Conservation (phyloP, 78 protist genomes). For the Protostelium mycophagum region DNA sequence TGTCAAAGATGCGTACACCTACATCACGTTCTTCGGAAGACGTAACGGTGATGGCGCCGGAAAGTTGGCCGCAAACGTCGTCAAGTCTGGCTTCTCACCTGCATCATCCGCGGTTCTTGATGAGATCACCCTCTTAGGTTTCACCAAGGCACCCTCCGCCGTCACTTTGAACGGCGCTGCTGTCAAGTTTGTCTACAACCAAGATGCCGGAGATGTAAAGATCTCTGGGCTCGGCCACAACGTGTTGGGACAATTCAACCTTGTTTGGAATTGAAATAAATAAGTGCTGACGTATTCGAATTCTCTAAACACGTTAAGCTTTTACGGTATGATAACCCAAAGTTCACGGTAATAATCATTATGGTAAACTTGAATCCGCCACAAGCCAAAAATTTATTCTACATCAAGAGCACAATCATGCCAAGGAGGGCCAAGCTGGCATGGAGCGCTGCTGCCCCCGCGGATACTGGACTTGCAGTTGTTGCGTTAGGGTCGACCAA, state of each 20-base stretch:
- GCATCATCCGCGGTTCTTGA: not conserved
- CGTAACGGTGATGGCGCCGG: not conserved
- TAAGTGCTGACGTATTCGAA: too few species aligned
- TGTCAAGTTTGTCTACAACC: not conserved
- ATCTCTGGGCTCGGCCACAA: not conserved
- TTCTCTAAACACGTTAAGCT: not conserved
- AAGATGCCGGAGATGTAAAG: not conserved
- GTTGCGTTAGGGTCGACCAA: too few species aligned
- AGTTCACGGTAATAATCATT: too few species aligned
- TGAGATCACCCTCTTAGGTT: not conserved
- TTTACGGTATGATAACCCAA: not conserved
- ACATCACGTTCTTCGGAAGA: not conserved
- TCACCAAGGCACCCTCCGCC: not conserved
- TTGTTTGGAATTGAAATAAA: not conserved
- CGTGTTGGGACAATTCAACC: not conserved
- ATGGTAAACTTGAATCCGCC: too few species aligned
- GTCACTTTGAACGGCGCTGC: not conserved
- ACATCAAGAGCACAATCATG: too few species aligned
- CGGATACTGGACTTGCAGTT: too few species aligned
- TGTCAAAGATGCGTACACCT: not conserved
- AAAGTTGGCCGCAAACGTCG: not conserved
- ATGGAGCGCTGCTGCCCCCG: too few species aligned
- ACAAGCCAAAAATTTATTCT: too few species aligned
- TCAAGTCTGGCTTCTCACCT: too few species aligned
- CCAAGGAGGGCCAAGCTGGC: too few species aligned